These are phyloP conservation scores for Apiospora hydei DNA, from an alignment of 2,329 filamentous ascomycete genomes.

Conservation along the genomic window DNA sequence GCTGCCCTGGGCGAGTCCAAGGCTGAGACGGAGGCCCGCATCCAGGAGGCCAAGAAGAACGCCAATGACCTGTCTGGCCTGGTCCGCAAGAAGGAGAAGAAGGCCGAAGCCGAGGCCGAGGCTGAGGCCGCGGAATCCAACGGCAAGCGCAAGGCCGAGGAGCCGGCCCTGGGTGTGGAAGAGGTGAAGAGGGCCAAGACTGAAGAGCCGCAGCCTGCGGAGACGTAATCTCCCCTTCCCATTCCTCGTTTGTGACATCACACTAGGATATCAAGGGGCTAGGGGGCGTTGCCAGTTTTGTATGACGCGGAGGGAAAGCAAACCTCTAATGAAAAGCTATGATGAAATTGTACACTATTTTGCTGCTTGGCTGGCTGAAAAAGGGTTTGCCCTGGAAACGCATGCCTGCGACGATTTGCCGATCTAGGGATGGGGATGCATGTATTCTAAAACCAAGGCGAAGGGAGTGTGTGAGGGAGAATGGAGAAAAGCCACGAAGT, in stretches of 20 bases:
- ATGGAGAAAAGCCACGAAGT: constrained; percentile 12
- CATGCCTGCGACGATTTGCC: not conserved
- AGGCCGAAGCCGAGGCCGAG: constrained; percentile 39
- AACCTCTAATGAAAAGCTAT: not conserved
- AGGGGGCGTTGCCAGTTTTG: not conserved
- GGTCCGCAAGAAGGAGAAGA: constrained; percentile 68
- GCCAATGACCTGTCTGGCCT: constrained; percentile 79
- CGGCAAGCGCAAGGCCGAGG: constrained; percentile 53
- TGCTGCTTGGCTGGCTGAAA: not conserved
- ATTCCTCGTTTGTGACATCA: not conserved
- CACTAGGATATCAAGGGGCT: not conserved
- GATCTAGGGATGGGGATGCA: not conserved
- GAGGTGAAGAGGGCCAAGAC: constrained; percentile 48
- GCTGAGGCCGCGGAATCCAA: constrained; percentile 42
- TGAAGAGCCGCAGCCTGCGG: constrained; percentile 32
- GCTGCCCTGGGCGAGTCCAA: constrained; percentile 68
- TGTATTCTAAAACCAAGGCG: constrained; percentile 13
- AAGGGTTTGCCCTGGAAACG: not conserved
- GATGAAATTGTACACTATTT: constrained; percentile 10
- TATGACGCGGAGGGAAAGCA: not conserved
- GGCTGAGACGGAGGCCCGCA: constrained; percentile 65
- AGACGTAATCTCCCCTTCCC: not conserved
- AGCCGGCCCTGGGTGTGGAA: constrained; percentile 40
- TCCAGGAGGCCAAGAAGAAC: constrained; percentile 75
- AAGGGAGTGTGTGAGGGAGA: not conserved